Evolutionary conservation across 1,284 basidiomycete genomes (phyloP), one percentile per base, ranked within the genome.

Genomic region (Boletus smithii): DNA sequence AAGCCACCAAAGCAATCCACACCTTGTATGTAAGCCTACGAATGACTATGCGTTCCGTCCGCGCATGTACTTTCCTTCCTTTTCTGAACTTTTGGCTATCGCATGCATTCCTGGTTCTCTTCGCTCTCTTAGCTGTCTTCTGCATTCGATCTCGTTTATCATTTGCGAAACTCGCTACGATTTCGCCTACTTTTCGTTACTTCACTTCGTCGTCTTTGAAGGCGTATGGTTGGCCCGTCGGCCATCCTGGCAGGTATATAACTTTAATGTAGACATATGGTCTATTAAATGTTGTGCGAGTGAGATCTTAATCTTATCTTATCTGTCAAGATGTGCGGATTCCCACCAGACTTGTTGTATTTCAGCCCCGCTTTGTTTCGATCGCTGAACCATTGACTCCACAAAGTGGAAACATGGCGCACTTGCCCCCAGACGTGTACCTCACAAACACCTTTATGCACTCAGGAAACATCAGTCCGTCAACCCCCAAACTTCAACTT

Each of bases 371-470:
- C 39, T 37, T 37, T 30, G 34, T 49, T 46, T 48, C 11, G 35
- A 48, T 35, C 41, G 27, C 43, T 40, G 42, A 54, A 54, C 50
- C 42, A 16, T 40, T 36, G 42, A 44, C 41, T 33, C 13, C 33
- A 18, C 39, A 33, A 35, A 44, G 27, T 44, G 40, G 32, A 34
- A 55, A 38, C 37, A 63, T 63, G 61, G 50, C 62, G 23, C 65
- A 65, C 48, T 53, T 69, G 37, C 54, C 66, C 1, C 36, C 65
- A 14, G 63, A 65, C 40, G 63, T 65, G 1, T 65, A 65, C 35
- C 57, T 69, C 36, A 65, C 65, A 14, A 54, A 36, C 48, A 53
- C 61, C 8, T 65, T 65, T 40, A 68, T 65, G 63, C 63, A 69
- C 38, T 64, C 67, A 31, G 62, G 46, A 23, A 51, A 61, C 33